phyloP scores from a whole-genome alignment of 306 rosid genomes.

The Pyrus betulifolia region DNA sequence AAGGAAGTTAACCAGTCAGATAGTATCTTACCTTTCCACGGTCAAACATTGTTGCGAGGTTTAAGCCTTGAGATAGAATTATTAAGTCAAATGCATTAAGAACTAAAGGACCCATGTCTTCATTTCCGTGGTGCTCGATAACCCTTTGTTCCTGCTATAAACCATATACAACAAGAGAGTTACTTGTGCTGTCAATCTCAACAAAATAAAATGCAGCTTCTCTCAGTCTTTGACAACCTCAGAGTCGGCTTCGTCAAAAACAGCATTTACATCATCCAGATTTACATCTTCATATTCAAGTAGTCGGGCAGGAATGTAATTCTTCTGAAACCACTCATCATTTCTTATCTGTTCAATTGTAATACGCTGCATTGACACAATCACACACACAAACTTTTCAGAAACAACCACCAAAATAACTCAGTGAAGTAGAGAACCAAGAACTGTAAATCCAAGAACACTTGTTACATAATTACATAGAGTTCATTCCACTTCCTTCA shows the following conservation, averaged over 20 bases:
- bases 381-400: slow-evolving; percentile 16
- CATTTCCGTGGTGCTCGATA: slow-evolving; percentile 39
- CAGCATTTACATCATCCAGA: slow-evolving; percentile 82
- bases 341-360: slow-evolving; percentile 64
- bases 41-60: slow-evolving; percentile 74
- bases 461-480: not conserved
- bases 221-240: slow-evolving; percentile 47
- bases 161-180: slow-evolving; percentile 1
- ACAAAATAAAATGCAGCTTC: slow-evolving; percentile 6
- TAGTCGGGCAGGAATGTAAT: slow-evolving; percentile 47
- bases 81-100: slow-evolving; percentile 88
- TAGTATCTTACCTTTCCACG: slow-evolving; percentile 52
- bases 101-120: slow-evolving; percentile 61
- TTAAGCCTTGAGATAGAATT: slow-evolving; percentile 82
- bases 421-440: not conserved
- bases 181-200: not conserved
- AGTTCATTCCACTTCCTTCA: not conserved
- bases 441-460: not conserved
- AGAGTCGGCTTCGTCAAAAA: slow-evolving; percentile 51
- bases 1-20: not conserved
- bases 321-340: slow-evolving; percentile 73
- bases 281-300: slow-evolving; percentile 80
- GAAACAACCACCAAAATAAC: slow-evolving; percentile 9
- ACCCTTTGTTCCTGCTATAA: slow-evolving; percentile 46
- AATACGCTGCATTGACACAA: slow-evolving; percentile 48